These are phyloP conservation scores for Chiua sp. DNA, from an alignment of 1,284 basidiomycete species.

Conservation along the genomic window DNA sequence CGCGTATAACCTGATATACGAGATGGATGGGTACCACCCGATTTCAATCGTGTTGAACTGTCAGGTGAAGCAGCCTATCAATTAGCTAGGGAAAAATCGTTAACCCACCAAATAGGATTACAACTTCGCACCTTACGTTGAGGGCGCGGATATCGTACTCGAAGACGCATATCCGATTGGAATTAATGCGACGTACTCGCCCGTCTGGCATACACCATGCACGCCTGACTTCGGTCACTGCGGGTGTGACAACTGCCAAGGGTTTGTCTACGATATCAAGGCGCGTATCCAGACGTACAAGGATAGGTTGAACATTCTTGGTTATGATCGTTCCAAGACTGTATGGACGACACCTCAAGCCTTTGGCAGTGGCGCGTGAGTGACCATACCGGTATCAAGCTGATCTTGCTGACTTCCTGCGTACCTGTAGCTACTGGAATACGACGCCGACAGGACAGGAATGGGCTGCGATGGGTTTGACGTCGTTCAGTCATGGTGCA, in stretches of 20 bases:
- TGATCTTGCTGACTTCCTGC: not conserved
- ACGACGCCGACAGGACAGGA: conserved; percentile 31
- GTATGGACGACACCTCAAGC: conserved; percentile 38
- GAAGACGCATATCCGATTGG: conserved; percentile 36
- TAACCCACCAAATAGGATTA: conserved; percentile 46
- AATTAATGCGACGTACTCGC: conserved; percentile 36
- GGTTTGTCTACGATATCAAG: conserved; percentile 30
- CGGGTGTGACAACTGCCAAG: conserved; percentile 37
- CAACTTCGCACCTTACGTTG: conserved; percentile 61
- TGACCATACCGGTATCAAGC: not conserved
- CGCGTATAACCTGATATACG: conserved; percentile 66
- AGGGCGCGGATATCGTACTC: conserved; percentile 63
- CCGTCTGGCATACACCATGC: conserved; percentile 34
- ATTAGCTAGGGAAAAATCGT: not conserved
- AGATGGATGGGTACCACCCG: conserved; percentile 76
- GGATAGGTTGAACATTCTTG: conserved; percentile 34
- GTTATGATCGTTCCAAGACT: conserved; percentile 31
- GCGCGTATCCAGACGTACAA: conserved; percentile 33
- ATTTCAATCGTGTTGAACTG: conserved; percentile 78
- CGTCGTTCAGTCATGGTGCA: conserved; percentile 35
- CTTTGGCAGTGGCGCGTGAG: conserved; percentile 32
- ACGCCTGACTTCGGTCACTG: conserved; percentile 38
- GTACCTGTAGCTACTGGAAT: conserved; percentile 32
- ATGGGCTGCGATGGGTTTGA: conserved; percentile 32
- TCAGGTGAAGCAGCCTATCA: conserved; percentile 34